These are phyloP conservation scores for Fusarium tupiense DNA, from an alignment of 2,329 filamentous ascomycete genomes.

Conservation along the genomic window DNA sequence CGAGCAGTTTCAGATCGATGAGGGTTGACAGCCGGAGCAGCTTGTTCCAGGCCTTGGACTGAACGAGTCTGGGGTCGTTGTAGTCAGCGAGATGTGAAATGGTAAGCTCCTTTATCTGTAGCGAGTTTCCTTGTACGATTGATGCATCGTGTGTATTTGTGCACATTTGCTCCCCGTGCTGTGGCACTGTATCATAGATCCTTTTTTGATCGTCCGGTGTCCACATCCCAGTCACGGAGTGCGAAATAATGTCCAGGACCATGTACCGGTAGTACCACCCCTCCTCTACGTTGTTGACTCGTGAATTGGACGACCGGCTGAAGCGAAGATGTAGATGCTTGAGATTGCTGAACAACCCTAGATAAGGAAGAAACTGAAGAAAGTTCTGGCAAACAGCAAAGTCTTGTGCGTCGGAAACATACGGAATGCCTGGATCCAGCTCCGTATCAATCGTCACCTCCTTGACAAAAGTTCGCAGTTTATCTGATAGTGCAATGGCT, in stretches of 20 bases:
- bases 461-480: background rate
- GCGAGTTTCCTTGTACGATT: fast-evolving
- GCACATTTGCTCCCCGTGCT: fast-evolving
- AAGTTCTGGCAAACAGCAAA: background rate
- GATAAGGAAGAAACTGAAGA: background rate
- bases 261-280: background rate
- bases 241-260: background rate
- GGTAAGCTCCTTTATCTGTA: background rate
- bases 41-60: background rate
- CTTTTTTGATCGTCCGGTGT: fast-evolving
- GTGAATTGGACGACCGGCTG: background rate
- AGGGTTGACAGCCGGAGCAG: background rate
- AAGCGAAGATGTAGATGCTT: background rate
- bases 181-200: background rate
- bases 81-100: conserved; percentile 2
- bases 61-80: background rate
- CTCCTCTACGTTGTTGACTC: too few species aligned
- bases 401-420: fast-evolving
- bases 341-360: background rate
- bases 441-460: conserved; percentile 9
- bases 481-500: background rate
- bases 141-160: fast-evolving
- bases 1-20: background rate
- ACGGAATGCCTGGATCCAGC: background rate
- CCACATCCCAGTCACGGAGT: fast-evolving